Conservation (phyloP, 78 protist genomes). For the Reticulomyxa filosa region DNA sequence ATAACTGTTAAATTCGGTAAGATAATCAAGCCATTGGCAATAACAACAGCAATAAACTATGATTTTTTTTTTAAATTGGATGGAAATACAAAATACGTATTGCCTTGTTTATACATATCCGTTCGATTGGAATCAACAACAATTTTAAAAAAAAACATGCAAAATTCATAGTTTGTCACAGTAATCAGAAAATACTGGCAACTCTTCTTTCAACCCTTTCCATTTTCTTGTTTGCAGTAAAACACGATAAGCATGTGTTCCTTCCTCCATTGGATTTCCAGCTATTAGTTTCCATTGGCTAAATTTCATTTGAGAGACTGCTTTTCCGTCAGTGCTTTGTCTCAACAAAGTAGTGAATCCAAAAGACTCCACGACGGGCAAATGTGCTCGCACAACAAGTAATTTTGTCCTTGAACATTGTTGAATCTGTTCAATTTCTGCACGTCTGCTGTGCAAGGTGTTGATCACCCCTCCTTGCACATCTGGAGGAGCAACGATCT, state of each 20-base stretch:
- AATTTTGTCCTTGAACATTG: slow-evolving; percentile 2
- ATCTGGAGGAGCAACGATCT: slow-evolving; percentile 55
- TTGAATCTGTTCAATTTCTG: slow-evolving; percentile 63
- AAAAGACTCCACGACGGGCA: background rate
- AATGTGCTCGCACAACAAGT: background rate
- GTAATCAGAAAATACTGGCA: background rate
- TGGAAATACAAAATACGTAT: too few species aligned
- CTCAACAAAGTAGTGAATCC: background rate
- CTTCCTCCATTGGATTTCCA: background rate
- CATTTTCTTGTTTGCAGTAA: background rate
- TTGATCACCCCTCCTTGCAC: slow-evolving; percentile 80
- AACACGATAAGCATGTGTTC: background rate
- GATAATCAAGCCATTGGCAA: too few species aligned
- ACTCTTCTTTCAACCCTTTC: background rate
- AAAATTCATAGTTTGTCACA: background rate
- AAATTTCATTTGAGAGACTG: background rate
- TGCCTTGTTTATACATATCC: too few species aligned
- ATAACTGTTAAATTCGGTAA: too few species aligned
- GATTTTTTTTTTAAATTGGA: too few species aligned
- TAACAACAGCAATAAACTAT: too few species aligned
- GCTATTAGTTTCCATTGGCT: background rate
- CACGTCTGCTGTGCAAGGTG: slow-evolving; percentile 73
- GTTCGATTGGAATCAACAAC: too few species aligned
- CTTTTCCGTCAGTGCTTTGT: background rate
- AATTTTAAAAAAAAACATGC: too few species aligned